phyloP scores from a whole-genome alignment of 495 filamentous ascomycete species.

The Penicillium antarcticum region DNA sequence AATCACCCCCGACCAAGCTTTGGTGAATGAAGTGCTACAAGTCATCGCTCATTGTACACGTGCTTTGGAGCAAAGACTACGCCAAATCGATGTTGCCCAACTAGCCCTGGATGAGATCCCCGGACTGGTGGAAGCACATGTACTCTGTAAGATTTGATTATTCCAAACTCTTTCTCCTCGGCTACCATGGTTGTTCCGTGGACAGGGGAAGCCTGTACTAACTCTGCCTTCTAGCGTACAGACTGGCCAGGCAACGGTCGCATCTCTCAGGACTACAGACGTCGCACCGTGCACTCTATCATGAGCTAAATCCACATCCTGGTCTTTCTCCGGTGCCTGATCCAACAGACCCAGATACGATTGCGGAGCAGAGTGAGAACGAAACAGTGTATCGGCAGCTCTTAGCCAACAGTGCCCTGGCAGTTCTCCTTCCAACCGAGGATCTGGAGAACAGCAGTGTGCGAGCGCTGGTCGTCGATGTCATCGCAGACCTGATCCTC shows the following conservation, averaged over 20 bases:
- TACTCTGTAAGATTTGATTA: slow-evolving; percentile 60
- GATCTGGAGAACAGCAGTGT: slow-evolving; percentile 86
- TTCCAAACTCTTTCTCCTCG: slow-evolving; percentile 8
- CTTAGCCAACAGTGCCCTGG: slow-evolving; percentile 72
- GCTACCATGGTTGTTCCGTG: background rate
- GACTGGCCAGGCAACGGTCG: slow-evolving; percentile 55
- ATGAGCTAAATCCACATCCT: slow-evolving; percentile 77
- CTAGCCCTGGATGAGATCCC: slow-evolving; percentile 88
- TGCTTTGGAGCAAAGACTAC: slow-evolving; percentile 77
- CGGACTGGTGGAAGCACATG: slow-evolving; percentile 73
- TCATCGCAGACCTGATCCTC: slow-evolving; percentile 81
- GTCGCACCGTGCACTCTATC: slow-evolving; percentile 64
- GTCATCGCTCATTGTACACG: slow-evolving; percentile 88
- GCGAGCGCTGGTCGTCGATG: slow-evolving; percentile 74
- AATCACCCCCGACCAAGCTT: slow-evolving; percentile 83
- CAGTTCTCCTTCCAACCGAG: slow-evolving; percentile 83
- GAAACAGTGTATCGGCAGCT: slow-evolving; percentile 79
- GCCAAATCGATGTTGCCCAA: slow-evolving; percentile 76
- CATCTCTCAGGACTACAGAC: slow-evolving; percentile 32
- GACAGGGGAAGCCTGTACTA: slow-evolving; percentile 6
- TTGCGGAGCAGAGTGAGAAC: slow-evolving; percentile 64
- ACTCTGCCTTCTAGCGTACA: slow-evolving; percentile 38
- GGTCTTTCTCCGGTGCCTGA: slow-evolving; percentile 73
- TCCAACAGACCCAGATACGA: slow-evolving; percentile 42
- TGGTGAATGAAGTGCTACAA: slow-evolving; percentile 81